A percentile compares a stretch with the other conserved stretches of the same genome.
Evolutionary conservation across 164 flowering plant species (phyloP).

Genomic region (Magnolia changhungtana): DNA sequence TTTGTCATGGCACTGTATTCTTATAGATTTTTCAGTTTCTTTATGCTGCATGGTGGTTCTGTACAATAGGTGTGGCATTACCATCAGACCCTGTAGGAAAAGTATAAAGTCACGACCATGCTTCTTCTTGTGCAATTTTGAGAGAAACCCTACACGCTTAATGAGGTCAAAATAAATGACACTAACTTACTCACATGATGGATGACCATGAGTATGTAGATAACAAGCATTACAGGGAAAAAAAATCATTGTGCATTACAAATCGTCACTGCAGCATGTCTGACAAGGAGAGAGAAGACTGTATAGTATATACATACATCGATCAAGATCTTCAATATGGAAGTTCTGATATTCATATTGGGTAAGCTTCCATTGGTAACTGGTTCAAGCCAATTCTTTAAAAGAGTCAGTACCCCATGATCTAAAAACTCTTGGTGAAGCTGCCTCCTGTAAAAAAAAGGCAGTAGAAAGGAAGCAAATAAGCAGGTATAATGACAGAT

Average conservation of each 20-base stretch:
- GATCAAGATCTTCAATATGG: conserved; percentile 70
- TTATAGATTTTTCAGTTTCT: too few species aligned
- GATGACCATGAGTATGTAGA: not conserved
- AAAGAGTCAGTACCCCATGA: conserved; percentile 76
- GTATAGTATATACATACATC: conserved; percentile 41
- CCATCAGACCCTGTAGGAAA: conserved; percentile 39
- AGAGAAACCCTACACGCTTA: not conserved
- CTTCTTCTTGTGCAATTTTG: not conserved
- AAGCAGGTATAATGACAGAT: not conserved
- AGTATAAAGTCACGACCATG: not conserved
- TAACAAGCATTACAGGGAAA: not conserved
- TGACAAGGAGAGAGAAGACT: not conserved
- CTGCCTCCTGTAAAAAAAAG: conserved; percentile 59
- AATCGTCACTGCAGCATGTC: not conserved
- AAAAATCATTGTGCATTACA: not conserved
- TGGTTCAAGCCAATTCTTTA: conserved; percentile 96
- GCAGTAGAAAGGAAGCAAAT: not conserved
- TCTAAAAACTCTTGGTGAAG: conserved; percentile 90
- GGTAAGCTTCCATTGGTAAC: conserved; percentile 98
- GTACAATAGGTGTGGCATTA: too few species aligned
- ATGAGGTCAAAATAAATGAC: not conserved
- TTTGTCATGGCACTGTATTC: too few species aligned
- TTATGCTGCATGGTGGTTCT: too few species aligned
- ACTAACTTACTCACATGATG: not conserved
- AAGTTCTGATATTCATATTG: conserved; percentile 78